These are phyloP conservation scores for Cytospora leucostoma DNA, from an alignment of 2,329 filamentous ascomycete genomes.

Conservation along the genomic window DNA sequence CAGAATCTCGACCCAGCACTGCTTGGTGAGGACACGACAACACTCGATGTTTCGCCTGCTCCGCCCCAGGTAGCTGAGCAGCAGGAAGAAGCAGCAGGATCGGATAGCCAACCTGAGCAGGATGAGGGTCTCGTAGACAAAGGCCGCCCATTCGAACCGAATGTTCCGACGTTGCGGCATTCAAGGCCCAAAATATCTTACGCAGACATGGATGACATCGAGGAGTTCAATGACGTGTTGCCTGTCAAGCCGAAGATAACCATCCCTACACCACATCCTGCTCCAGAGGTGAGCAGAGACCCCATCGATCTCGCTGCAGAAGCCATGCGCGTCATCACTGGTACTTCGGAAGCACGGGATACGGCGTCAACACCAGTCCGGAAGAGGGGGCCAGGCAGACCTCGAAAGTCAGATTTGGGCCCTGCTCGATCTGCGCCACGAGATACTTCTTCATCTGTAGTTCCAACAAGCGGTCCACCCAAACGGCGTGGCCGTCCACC, in stretches of 20 bases:
- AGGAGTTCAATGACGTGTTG: conserved; percentile 47
- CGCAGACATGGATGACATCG: conserved; percentile 48
- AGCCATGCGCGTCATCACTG: conserved; percentile 37
- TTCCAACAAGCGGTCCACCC: conserved; percentile 25
- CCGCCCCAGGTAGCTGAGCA: conserved; percentile 19
- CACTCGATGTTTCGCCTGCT: conserved; percentile 28
- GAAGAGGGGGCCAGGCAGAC: conserved; percentile 34
- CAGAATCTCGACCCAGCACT: conserved; percentile 58
- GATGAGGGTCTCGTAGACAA: conserved; percentile 22
- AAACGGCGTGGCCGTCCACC: conserved; percentile 28
- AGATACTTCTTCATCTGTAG: conserved; percentile 18
- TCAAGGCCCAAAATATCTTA: conserved; percentile 56
- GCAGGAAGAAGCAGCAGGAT: conserved; percentile 15
- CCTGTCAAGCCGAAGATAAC: conserved; percentile 26
- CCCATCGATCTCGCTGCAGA: conserved; percentile 37
- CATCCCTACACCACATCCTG: conserved; percentile 14
- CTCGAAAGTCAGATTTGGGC: conserved; percentile 33
- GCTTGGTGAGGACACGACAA: conserved; percentile 33
- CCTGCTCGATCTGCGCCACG: conserved; percentile 18
- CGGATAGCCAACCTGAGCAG: conserved; percentile 17
- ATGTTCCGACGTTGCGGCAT: conserved; percentile 53
- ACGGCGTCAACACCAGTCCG: conserved; percentile 1
- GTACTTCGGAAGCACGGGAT: neutral
- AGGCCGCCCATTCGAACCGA: conserved; percentile 42
- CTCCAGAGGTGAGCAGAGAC: conserved; percentile 30